phyloP scores from a whole-genome alignment of 2,329 filamentous ascomycete genomes.

The Alternaria gaisen region DNA sequence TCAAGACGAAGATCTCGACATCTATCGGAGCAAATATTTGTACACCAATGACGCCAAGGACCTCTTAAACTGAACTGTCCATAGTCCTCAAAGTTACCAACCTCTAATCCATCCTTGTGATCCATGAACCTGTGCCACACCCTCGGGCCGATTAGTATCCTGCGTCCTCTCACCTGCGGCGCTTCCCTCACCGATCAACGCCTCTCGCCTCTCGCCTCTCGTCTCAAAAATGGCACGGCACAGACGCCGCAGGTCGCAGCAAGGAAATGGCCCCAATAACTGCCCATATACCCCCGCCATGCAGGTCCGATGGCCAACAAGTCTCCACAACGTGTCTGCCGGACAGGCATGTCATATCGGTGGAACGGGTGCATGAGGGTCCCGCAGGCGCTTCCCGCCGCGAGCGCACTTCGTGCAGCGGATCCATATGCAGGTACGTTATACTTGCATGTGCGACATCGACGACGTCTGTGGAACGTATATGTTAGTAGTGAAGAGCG shows the following conservation, averaged over 20 bases:
- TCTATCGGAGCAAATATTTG: no score
- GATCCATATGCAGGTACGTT: not conserved
- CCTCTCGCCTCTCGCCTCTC: not conserved
- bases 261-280: not conserved
- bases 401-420: not conserved
- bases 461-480: not conserved
- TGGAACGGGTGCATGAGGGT: not conserved
- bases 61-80: fast-evolving
- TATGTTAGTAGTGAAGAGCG: not conserved
- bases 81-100: no score
- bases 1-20: no score
- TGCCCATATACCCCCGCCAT: not conserved
- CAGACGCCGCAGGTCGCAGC: not conserved
- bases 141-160: not conserved
- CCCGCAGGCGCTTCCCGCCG: not conserved
- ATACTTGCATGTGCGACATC: not conserved
- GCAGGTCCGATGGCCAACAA: not conserved
- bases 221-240: not conserved
- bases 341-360: not conserved
- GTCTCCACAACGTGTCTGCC: not conserved
- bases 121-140: not conserved
- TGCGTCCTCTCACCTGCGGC: not conserved
- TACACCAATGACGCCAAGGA: fast-evolving
- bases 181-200: not conserved
- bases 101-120: not conserved